phyloP scores from a whole-genome alignment of 1,139 yeast species.

The Debaryomyces nepalensis region DNA sequence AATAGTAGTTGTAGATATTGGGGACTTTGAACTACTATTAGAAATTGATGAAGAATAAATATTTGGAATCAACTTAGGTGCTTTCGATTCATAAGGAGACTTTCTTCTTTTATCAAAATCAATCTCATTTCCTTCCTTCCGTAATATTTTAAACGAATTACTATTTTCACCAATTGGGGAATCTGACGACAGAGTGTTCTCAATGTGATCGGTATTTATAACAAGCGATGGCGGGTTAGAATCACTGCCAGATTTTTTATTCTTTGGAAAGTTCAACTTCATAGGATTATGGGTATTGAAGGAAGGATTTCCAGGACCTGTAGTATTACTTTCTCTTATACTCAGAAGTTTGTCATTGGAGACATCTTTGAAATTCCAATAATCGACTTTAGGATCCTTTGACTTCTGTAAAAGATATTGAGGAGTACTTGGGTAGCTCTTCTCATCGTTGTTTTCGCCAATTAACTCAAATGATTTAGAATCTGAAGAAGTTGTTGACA shows the following conservation, averaged over 20 bases:
- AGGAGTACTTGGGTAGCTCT: conserved; percentile 60
- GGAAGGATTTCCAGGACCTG: conserved; percentile 4
- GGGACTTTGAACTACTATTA: conserved; percentile 38
- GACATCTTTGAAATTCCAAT: conserved; percentile 65
- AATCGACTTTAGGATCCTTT: conserved; percentile 51
- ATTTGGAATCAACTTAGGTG: conserved; percentile 49
- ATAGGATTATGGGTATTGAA: conserved; percentile 24
- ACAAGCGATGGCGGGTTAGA: conserved; percentile 31
- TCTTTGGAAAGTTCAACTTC: conserved; percentile 27
- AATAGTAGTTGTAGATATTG: conserved; percentile 46
- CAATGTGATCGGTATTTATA: conserved; percentile 31
- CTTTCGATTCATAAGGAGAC: conserved; percentile 64
- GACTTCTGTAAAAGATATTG: conserved; percentile 54
- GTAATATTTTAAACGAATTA: conserved; percentile 65
- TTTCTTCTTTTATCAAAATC: conserved; percentile 82
- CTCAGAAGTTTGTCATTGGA: conserved; percentile 25
- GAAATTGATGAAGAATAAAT: conserved; percentile 48
- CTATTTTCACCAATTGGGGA: conserved; percentile 14
- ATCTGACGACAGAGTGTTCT: conserved; percentile 16
- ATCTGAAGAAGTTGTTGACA: conserved; percentile 51
- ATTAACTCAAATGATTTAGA: conserved; percentile 52
- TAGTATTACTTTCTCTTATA: conserved; percentile 13
- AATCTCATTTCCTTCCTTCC: conserved; percentile 70
- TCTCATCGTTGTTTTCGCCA: conserved; percentile 45
- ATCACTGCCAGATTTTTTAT: conserved; percentile 20